Conservation (phyloP, 2,329 filamentous ascomycete species). For the Hypoxylon sp. region DNA sequence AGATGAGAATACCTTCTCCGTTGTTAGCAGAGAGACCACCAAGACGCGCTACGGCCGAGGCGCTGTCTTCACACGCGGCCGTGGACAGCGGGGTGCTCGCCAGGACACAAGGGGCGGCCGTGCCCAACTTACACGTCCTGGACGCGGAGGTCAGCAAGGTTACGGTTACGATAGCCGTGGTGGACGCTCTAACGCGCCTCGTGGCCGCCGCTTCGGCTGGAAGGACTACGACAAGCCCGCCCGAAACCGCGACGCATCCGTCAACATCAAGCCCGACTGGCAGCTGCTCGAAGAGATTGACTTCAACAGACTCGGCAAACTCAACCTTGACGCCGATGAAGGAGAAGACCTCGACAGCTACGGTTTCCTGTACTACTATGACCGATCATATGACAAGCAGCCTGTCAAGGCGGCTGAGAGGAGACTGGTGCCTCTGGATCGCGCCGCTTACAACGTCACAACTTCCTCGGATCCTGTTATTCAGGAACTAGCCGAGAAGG, state of each 20-base stretch:
- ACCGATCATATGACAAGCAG: constrained; percentile 93
- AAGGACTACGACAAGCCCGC: constrained; percentile 99
- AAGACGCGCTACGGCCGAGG: constrained; percentile 92
- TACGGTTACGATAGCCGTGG: constrained; percentile 80
- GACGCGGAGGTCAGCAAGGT: constrained; percentile 75
- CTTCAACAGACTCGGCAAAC: constrained; percentile 93
- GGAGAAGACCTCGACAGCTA: constrained; percentile 96
- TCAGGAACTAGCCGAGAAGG: constrained; percentile 94
- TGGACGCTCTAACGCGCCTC: constrained; percentile 77
- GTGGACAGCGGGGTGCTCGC: constrained; percentile 82
- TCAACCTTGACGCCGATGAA: constrained; percentile 94
- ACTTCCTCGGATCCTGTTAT: constrained; percentile 97
- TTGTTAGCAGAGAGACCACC: constrained; percentile 92
- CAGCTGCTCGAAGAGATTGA: constrained; percentile 97
- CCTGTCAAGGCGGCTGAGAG: constrained; percentile 90
- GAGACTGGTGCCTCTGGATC: constrained; percentile 89
- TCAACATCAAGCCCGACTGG: constrained; percentile 98
- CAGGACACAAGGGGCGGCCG: constrained; percentile 72
- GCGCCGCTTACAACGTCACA: constrained; percentile 97
- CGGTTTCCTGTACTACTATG: constrained; percentile 98
- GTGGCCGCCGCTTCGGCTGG: constrained; percentile 94
- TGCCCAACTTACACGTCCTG: constrained; percentile 77
- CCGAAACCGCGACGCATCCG: constrained; percentile 94
- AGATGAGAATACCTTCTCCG: constrained; percentile 97
- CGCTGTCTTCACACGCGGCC: constrained; percentile 88